A percentile compares a stretch with the other conserved stretches of the same genome.
These are phyloP conservation scores for Diplotaxis tenuifolia DNA, from an alignment of 345 rosid species.

Conservation along the genomic window DNA sequence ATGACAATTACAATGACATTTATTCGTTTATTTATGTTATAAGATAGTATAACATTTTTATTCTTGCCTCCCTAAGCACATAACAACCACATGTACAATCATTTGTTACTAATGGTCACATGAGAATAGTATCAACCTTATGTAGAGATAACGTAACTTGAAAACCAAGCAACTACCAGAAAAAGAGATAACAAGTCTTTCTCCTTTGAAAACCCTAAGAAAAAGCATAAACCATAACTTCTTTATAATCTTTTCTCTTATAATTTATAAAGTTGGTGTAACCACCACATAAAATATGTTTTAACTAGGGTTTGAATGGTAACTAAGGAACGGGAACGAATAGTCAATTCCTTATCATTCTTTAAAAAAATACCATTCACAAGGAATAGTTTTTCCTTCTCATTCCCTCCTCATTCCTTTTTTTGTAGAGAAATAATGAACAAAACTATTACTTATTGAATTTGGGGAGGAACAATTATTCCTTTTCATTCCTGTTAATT, in stretches of 20 bases:
- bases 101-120: not conserved
- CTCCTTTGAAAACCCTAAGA: conserved; percentile 1
- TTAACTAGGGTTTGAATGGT: no score
- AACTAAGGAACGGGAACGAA: no score
- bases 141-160: conserved; percentile 10
- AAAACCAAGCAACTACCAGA: conserved; percentile 31
- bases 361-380: no score
- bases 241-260: not conserved
- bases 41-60: not conserved
- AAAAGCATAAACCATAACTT: conserved; percentile 4
- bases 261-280: conserved; percentile 18
- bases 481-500: no score
- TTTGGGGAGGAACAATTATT: no score
- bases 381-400: no score
- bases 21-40: not conserved
- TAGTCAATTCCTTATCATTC: no score
- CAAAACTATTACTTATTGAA: no score
- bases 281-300: conserved; percentile 1
- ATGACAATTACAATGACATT: not conserved
- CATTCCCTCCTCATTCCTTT: no score
- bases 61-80: not conserved
- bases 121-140: not conserved
- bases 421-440: no score
- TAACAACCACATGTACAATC: not conserved
- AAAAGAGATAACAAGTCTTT: conserved; percentile 18